Evolutionary conservation across 305 asterid species (phyloP).

Genomic region (Solanum hybrid): DNA sequence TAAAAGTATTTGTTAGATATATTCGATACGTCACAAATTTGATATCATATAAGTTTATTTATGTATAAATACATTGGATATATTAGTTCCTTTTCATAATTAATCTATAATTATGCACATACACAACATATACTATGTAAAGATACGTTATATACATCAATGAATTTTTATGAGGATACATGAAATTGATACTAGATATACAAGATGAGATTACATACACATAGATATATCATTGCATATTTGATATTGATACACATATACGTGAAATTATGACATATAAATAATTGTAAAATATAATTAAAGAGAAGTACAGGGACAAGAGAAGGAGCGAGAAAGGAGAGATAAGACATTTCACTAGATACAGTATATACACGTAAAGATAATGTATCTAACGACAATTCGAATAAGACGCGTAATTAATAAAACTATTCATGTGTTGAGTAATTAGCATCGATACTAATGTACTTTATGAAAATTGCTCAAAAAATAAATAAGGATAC

Average conservation of each 20-base stretch:
- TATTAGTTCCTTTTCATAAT: not conserved
- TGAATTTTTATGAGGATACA: not conserved
- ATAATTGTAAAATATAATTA: not conserved
- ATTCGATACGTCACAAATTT: not conserved
- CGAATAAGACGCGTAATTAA: not conserved
- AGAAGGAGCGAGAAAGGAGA: not conserved
- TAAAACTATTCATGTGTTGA: not conserved
- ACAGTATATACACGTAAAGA: not conserved
- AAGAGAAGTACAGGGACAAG: not conserved
- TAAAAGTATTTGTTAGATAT: too few species aligned
- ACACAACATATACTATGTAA: not conserved
- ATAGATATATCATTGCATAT: not conserved
- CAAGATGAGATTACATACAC: not conserved
- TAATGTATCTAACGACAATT: not conserved
- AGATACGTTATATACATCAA: not conserved
- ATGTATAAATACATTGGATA: not conserved
- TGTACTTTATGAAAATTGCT: not conserved
- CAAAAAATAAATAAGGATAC: not conserved
- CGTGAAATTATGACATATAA: not conserved
- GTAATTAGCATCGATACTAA: not conserved
- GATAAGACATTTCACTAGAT: not conserved
- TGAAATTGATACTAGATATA: not conserved
- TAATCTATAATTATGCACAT: not conserved
- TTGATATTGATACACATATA: not conserved
- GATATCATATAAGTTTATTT: not conserved